Conservation (phyloP, 495 filamentous ascomycete genomes). For the Hypoxylon perforatum region DNA sequence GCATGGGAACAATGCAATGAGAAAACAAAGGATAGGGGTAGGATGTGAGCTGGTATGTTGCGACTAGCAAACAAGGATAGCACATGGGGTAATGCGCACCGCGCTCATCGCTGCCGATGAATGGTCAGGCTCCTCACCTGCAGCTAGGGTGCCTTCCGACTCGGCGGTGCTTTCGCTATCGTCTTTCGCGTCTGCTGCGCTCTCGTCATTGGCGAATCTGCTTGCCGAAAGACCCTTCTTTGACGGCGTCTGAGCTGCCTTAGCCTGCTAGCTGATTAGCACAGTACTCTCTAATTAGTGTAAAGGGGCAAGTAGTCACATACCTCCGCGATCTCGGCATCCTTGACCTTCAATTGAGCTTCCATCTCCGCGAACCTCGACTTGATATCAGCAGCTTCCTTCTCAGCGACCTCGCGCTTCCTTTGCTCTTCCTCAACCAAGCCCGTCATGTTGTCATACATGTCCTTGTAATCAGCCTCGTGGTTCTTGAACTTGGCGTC, state of each 20-base stretch:
- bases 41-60: slow-evolving; percentile 29
- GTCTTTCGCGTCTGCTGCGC: slow-evolving; percentile 32
- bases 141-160: slow-evolving; percentile 49
- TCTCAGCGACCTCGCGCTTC: slow-evolving; percentile 50
- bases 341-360: slow-evolving; percentile 61
- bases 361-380: slow-evolving; percentile 57
- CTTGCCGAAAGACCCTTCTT: slow-evolving; percentile 58
- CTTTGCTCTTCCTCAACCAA: slow-evolving; percentile 62
- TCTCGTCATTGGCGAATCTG: slow-evolving; percentile 53
- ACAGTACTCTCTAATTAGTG: slow-evolving; percentile 11
- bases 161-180: slow-evolving; percentile 35
- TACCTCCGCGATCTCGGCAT: slow-evolving; percentile 67
- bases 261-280: slow-evolving; percentile 44
- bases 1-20: background rate
- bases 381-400: slow-evolving; percentile 50
- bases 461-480: slow-evolving; percentile 64
- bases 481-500: slow-evolving; percentile 58
- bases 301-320: slow-evolving; percentile 3
- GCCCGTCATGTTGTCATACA: slow-evolving; percentile 62
- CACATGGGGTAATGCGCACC: slow-evolving; percentile 59
- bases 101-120: slow-evolving; percentile 67
- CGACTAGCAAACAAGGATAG: slow-evolving; percentile 48
- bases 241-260: slow-evolving; percentile 41
- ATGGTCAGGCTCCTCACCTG: slow-evolving; percentile 66
- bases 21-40: slow-evolving; percentile 4